These are phyloP conservation scores for Opeltia flavorubescens DNA, from an alignment of 495 filamentous ascomycete species.

Conservation along the genomic window DNA sequence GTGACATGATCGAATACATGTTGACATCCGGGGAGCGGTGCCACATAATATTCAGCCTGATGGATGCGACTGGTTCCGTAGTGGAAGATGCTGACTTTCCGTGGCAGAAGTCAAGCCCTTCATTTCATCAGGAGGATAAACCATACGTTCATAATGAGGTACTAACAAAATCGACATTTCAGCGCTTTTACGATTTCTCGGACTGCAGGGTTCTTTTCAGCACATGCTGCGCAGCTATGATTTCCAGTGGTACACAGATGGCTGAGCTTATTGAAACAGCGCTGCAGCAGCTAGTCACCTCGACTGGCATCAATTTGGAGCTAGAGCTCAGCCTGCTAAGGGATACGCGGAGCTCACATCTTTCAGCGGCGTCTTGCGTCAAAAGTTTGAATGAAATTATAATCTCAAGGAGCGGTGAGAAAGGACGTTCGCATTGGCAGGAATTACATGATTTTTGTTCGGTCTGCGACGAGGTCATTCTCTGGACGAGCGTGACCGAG, in stretches of 20 bases:
- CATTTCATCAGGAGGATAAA: neutral
- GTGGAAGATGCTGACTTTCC: conserved; percentile 10
- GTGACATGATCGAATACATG: conserved; percentile 38
- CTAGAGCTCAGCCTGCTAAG: neutral
- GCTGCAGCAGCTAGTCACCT: neutral
- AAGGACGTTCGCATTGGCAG: neutral
- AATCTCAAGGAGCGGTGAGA: neutral
- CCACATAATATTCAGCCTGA: conserved; percentile 24
- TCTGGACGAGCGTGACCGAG: conserved; percentile 6
- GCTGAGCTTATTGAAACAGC: neutral
- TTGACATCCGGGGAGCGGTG: conserved; percentile 24
- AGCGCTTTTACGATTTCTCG: too few species aligned
- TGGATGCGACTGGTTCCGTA: conserved; percentile 15
- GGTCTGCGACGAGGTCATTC: conserved; percentile 5
- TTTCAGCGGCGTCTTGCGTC: neutral
- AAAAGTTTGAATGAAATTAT: neutral
- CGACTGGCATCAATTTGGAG: neutral
- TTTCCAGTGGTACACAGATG: neutral
- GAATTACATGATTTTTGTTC: conserved; percentile 5
- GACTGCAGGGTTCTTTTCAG: neutral
- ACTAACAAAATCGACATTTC: too few species aligned
- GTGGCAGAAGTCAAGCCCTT: conserved; percentile 2
- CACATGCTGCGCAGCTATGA: neutral
- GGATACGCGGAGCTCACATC: neutral
- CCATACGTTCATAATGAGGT: neutral